Conservation (phyloP, 1,284 basidiomycete species). For the Ceratobasidium sp. region DNA sequence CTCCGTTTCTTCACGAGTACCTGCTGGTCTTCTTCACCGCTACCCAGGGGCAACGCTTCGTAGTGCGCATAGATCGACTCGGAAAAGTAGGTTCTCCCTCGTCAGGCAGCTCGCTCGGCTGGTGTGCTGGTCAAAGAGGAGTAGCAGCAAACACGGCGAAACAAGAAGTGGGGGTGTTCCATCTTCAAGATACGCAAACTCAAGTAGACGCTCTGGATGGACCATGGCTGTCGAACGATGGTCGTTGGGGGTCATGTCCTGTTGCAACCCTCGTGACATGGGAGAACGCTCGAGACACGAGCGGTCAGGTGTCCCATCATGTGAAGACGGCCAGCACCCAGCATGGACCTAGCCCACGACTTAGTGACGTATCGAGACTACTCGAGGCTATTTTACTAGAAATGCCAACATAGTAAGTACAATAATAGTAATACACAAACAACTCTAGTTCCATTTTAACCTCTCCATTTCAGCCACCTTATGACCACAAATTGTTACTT, state of each 20-base stretch:
- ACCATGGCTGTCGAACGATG: background rate
- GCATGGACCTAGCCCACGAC: background rate
- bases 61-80: conserved; percentile 25
- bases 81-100: conserved; percentile 11
- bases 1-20: conserved; percentile 33
- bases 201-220: background rate
- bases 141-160: background rate
- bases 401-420: conserved; percentile 28
- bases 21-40: conserved; percentile 18
- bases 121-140: background rate
- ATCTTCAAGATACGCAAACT: conserved; percentile 9
- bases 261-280: conserved; percentile 8
- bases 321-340: background rate
- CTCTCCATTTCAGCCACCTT: background rate
- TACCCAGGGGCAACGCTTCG: conserved; percentile 2
- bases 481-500: conserved; percentile 30
- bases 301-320: conserved; percentile 8
- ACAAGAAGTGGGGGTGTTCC: conserved; percentile 6
- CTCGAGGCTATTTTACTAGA: conserved; percentile 15
- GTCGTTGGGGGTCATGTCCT: conserved; percentile 18
- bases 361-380: conserved; percentile 8
- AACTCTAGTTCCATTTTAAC: background rate
- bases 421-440: background rate
- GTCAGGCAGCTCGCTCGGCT: background rate
- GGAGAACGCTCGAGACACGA: background rate